Evolutionary conservation across 495 filamentous ascomycete genomes (phyloP), one percentile per base, ranked within the genome.

Genomic region (Trichoderma parareesei): DNA sequence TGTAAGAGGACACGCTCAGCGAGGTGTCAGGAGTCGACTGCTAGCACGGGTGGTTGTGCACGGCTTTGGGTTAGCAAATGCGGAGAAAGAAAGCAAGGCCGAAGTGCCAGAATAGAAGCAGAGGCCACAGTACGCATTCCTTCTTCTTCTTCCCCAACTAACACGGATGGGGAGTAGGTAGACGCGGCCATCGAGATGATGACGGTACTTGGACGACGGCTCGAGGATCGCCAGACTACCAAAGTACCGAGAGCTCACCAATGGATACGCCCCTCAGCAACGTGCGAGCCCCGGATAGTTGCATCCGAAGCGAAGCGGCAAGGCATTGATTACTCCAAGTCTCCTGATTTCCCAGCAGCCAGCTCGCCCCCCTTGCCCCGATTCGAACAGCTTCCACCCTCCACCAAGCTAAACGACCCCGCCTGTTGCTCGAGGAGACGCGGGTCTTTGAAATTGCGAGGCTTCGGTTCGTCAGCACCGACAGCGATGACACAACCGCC

Each of bases 361-460:
- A 27, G 27, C 27, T 27, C 27, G 27, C 27, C 27, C 27, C 27
- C 27, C 27, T 57, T 57, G 14, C 33, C 53, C 53, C 18, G 27
- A 14, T 18, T 37, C 27, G 11, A 37, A 27, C 27, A 57, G 53
- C 46, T 49, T 49, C 46, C 46, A 27, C 27, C 46, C 46, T 49
- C 46, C 46, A 49, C 46, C 53, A 57, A 16, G 33, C 27, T 27
- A 27, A 27, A 27, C 27, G 16, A 57, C 53, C 53, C 53, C 53
- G 53, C 53, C 37, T 57, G 53, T 37, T 27, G 27, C 35, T 20
- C 53, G 13, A 37, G 27, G 27, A 57, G 27, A 2, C 53, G 53
- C 16, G 53, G 53, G 53, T 27, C 53, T 57, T 57, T 57, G 53
- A 57, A 57, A 57, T 57, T 57, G 53, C 53, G 20, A 37, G 20